Conservation (phyloP, 495 filamentous ascomycete genomes). For the Hypoxylon fragiforme region DNA sequence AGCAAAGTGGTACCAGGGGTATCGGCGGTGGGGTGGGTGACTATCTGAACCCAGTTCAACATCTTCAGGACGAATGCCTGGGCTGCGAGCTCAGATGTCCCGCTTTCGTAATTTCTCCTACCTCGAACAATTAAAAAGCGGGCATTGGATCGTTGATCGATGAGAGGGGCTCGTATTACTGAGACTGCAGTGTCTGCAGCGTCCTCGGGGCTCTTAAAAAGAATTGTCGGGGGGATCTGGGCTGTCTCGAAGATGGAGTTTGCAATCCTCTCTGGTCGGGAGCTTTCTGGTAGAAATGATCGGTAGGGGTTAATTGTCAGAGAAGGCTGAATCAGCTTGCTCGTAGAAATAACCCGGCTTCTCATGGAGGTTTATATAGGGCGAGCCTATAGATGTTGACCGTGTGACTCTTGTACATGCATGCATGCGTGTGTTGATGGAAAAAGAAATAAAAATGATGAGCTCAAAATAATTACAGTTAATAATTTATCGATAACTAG, state of each 20-base stretch:
- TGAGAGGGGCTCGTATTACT: conserved; percentile 5
- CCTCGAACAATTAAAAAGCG: conserved; percentile 7
- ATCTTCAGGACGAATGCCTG: conserved; percentile 47
- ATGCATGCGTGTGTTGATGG: no score
- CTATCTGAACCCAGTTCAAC: conserved; percentile 70
- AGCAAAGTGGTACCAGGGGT: conserved; percentile 78
- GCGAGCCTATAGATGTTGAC: neutral
- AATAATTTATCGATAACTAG: no score
- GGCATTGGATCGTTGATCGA: neutral
- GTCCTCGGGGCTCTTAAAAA: neutral
- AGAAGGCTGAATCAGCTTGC: neutral
- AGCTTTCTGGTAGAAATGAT: no score
- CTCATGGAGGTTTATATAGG: neutral
- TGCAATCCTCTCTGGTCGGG: no score
- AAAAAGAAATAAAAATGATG: no score
- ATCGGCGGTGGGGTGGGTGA: conserved; percentile 86
- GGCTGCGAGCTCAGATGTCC: neutral
- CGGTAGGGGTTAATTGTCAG: neutral
- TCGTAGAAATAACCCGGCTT: neutral
- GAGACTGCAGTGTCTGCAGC: no score
- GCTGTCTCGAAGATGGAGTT: conserved; percentile 3
- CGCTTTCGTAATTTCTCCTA: neutral
- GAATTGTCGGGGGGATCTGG: conserved; percentile 9
- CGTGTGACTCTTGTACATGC: neutral
- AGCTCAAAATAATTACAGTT: no score